phyloP scores from a whole-genome alignment of 345 rosid genomes.

The Corchorus capsularis region DNA sequence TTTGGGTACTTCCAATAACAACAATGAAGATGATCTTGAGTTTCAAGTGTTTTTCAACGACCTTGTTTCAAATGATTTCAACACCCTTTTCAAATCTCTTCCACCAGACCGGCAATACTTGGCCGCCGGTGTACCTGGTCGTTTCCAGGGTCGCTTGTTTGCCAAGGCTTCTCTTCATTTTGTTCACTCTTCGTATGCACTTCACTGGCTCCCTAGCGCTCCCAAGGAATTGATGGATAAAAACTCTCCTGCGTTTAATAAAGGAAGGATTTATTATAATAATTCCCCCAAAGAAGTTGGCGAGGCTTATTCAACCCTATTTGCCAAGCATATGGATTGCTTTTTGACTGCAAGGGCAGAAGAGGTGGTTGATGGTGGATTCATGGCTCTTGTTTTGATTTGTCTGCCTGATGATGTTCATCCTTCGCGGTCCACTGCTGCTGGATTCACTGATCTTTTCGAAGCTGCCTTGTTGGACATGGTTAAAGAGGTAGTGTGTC shows the following conservation, averaged over 20 bases:
- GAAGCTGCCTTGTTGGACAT: conserved; percentile 10
- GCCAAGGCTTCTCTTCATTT: conserved; percentile 15
- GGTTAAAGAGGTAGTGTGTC: conserved; percentile 12
- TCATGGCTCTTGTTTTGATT: background rate
- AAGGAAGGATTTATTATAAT: conserved; percentile 6
- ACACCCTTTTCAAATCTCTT: conserved; percentile 43
- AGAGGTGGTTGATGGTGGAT: conserved; percentile 18
- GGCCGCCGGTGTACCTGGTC: conserved; percentile 11
- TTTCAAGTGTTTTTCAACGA: conserved; percentile 38
- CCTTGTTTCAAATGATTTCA: conserved; percentile 45
- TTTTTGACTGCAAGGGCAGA: conserved; percentile 16
- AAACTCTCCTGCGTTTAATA: conserved; percentile 15
- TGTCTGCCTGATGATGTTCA: background rate
- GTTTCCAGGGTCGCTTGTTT: conserved; percentile 17
- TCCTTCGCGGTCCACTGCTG: background rate
- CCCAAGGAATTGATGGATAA: conserved; percentile 11
- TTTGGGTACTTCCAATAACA: background rate
- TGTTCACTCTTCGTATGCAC: conserved; percentile 11
- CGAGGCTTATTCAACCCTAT: conserved; percentile 13
- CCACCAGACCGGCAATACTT: conserved; percentile 18
- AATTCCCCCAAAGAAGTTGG: background rate
- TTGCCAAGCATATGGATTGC: conserved; percentile 4
- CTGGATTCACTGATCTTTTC: background rate
- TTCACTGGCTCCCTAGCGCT: conserved; percentile 11
- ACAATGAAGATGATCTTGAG: background rate